Percentiles rank a stretch among this genome's conserved stretches.
These are phyloP conservation scores for Neurospora sp. DNA, from an alignment of 495 filamentous ascomycete genomes.

Conservation along the genomic window DNA sequence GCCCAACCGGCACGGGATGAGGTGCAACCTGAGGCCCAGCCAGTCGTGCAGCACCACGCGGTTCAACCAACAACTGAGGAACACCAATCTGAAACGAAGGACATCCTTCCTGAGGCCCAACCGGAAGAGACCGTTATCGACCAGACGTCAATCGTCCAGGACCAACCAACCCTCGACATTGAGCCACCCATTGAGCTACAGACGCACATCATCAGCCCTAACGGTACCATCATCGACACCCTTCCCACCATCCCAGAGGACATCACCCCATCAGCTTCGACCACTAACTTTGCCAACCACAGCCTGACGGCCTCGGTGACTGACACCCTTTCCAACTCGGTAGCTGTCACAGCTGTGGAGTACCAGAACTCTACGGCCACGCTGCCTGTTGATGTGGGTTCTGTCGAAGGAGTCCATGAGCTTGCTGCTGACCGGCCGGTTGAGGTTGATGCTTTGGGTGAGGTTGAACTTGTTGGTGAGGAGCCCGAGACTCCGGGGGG, in stretches of 20 bases:
- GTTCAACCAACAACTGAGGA: neutral
- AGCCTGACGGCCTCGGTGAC: neutral
- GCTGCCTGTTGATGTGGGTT: neutral
- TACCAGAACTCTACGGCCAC: neutral
- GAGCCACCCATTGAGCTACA: neutral
- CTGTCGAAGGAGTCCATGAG: neutral
- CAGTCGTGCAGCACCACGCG: neutral
- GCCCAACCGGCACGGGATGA: neutral
- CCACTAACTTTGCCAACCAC: neutral
- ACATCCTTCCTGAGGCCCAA: neutral
- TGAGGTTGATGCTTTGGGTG: neutral
- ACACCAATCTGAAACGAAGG: neutral
- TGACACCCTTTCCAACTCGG: neutral
- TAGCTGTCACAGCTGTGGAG: neutral
- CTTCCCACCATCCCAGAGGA: neutral
- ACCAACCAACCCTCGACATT: neutral
- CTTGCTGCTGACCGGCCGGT: neutral
- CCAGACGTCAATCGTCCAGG: neutral
- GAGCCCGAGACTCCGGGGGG: neutral
- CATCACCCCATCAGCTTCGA: neutral
- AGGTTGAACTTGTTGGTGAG: neutral
- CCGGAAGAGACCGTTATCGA: neutral
- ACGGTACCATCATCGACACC: neutral
- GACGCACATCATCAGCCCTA: neutral
- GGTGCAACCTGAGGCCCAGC: neutral